These are phyloP conservation scores for Malania oleifera DNA, from an alignment of 164 flowering plant species.

Conservation along the genomic window DNA sequence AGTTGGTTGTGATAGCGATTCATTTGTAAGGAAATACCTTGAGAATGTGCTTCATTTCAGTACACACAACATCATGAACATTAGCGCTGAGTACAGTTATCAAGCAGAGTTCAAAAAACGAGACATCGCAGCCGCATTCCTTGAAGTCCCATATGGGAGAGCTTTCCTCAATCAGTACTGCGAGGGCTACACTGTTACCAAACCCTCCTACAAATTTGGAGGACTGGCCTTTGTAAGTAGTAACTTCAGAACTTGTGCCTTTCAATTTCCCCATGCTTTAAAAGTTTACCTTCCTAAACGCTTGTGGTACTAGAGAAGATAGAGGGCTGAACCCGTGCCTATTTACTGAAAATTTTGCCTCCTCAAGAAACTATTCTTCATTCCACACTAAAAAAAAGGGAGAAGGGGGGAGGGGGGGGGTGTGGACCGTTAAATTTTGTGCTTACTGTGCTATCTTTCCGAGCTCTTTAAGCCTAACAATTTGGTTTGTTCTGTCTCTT, in stretches of 20 bases:
- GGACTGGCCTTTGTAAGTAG: constrained; percentile 35
- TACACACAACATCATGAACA: constrained; percentile 17
- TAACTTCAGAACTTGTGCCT: neutral
- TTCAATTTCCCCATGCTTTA: too few species aligned
- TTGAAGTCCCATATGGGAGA: constrained; percentile 37
- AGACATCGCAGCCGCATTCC: constrained; percentile 35
- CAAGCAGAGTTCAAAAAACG: constrained; percentile 17
- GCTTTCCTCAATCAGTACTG: constrained; percentile 31
- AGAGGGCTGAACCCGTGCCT: too few species aligned
- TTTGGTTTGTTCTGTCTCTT: neutral
- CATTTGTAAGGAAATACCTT: constrained; percentile 33
- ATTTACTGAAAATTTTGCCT: too few species aligned
- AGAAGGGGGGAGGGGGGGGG: too few species aligned
- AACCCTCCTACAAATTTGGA: constrained; percentile 17
- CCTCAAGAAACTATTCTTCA: too few species aligned
- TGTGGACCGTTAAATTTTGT: too few species aligned
- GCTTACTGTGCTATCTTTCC: too few species aligned
- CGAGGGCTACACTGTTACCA: constrained; percentile 21
- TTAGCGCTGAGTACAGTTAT: constrained; percentile 16
- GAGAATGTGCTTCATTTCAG: constrained; percentile 23
- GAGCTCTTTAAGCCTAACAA: too few species aligned
- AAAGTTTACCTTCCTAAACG: too few species aligned
- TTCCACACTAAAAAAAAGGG: too few species aligned
- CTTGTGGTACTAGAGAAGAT: too few species aligned
- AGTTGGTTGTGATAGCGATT: constrained; percentile 42